These are phyloP conservation scores for Cudoniella acicularis DNA, from an alignment of 495 filamentous ascomycete genomes.

Conservation along the genomic window DNA sequence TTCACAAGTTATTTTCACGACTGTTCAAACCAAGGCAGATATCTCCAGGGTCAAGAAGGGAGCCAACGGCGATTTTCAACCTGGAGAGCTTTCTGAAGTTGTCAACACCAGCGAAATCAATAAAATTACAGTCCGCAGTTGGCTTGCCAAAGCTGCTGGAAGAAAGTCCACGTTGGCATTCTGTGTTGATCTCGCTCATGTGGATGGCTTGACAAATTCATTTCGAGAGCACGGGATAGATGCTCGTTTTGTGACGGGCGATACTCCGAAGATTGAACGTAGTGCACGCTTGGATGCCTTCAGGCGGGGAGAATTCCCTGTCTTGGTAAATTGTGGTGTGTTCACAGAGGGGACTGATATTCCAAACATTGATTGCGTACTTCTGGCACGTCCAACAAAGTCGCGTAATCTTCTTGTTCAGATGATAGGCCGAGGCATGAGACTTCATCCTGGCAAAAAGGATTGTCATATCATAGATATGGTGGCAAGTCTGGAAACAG, in stretches of 20 bases:
- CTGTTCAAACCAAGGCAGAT: conserved; percentile 76
- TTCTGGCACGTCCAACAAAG: conserved; percentile 83
- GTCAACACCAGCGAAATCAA: conserved; percentile 80
- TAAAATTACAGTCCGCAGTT: conserved; percentile 76
- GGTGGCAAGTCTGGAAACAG: conserved; percentile 76
- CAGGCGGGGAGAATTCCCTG: conserved; percentile 69
- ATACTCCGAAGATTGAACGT: conserved; percentile 63
- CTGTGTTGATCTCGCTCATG: conserved; percentile 84
- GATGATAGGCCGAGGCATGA: conserved; percentile 95
- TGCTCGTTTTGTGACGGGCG: conserved; percentile 76
- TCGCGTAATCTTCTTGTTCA: conserved; percentile 90
- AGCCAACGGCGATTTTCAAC: conserved; percentile 73
- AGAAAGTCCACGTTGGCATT: conserved; percentile 89
- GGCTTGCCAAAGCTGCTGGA: conserved; percentile 67
- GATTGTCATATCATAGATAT: conserved; percentile 97
- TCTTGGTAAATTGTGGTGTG: conserved; percentile 92
- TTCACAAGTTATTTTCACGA: conserved; percentile 86
- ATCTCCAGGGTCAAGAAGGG: conserved; percentile 62
- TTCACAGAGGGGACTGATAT: conserved; percentile 98
- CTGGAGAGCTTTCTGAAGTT: conserved; percentile 64
- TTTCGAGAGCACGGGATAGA: conserved; percentile 79
- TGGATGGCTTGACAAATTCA: conserved; percentile 61
- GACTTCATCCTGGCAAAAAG: conserved; percentile 72
- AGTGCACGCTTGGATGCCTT: conserved; percentile 70
- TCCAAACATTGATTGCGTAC: conserved; percentile 91